phyloP scores from a whole-genome alignment of 352 stramenopile species.

The Detonula confervacea region DNA sequence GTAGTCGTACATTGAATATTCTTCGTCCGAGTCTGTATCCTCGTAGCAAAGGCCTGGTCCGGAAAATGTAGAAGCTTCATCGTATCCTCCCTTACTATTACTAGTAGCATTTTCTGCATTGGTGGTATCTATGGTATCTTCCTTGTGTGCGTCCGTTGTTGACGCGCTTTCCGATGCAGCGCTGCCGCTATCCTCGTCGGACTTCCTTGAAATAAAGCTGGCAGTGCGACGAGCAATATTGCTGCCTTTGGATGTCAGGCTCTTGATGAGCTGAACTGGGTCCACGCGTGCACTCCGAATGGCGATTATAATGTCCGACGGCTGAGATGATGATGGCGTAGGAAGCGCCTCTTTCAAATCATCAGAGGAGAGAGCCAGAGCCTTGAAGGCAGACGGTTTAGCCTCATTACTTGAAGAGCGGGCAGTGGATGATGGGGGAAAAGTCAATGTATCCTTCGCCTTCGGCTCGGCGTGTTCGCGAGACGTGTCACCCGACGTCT shows the following conservation, averaged over 20 bases:
- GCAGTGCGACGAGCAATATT: slow-evolving; percentile 51
- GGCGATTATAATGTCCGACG: slow-evolving; percentile 58
- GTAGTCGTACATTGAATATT: slow-evolving; percentile 58
- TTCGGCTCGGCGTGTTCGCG: not conserved
- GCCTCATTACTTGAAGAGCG: slow-evolving; percentile 14
- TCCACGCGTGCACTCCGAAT: slow-evolving; percentile 70
- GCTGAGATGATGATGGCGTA: slow-evolving; percentile 20
- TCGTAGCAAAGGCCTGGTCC: slow-evolving; percentile 35
- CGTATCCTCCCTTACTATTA: too few species aligned
- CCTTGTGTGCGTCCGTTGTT: too few species aligned
- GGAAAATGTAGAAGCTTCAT: slow-evolving; percentile 4
- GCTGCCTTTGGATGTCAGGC: slow-evolving; percentile 45
- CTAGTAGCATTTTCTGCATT: not conserved
- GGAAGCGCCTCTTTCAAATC: not conserved
- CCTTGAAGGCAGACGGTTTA: slow-evolving; percentile 19
- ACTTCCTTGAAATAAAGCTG: slow-evolving; percentile 36
- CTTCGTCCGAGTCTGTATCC: slow-evolving; percentile 40
- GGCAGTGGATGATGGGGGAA: slow-evolving; percentile 19
- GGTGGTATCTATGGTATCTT: not conserved
- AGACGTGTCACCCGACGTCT: slow-evolving; percentile 10
- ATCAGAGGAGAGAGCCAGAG: slow-evolving; percentile 10
- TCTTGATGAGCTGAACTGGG: slow-evolving; percentile 65
- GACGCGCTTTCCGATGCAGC: too few species aligned
- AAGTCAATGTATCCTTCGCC: slow-evolving; percentile 13
- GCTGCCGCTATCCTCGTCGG: too few species aligned